Conservation (phyloP, 2,329 filamentous ascomycete genomes). For the Alternaria brassicicola region DNA sequence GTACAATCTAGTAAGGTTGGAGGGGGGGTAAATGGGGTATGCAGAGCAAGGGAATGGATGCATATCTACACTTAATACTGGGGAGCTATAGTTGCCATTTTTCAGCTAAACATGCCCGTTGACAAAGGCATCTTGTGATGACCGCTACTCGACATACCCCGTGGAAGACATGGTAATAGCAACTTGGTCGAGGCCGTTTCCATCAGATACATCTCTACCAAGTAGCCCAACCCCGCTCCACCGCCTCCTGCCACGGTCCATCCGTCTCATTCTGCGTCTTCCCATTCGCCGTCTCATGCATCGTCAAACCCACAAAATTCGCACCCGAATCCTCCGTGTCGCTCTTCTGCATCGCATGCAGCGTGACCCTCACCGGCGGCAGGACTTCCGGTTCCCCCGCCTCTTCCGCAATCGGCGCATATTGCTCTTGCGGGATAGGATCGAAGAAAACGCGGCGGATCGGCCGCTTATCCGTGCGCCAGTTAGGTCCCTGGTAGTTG, state of each 20-base stretch:
- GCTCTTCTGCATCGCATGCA: neutral
- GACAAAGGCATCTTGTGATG: neutral
- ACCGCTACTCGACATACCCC: no score
- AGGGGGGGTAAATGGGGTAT: no score
- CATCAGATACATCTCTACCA: neutral
- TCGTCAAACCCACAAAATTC: neutral
- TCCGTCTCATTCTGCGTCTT: neutral
- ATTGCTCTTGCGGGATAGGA: neutral
- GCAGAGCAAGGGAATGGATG: no score
- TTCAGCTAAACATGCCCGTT: neutral
- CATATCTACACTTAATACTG: no score
- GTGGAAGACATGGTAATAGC: no score
- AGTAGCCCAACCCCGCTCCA: neutral
- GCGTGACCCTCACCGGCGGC: conserved; percentile 2
- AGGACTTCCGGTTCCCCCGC: neutral
- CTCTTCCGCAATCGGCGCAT: neutral
- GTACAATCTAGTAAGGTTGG: no score
- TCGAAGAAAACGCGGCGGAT: neutral
- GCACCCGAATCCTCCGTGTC: neutral
- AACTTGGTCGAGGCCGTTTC: no score
- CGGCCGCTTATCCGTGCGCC: neutral
- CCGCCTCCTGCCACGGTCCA: neutral
- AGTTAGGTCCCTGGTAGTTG: neutral
- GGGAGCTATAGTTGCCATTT: neutral
- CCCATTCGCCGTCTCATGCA: neutral